These are phyloP conservation scores for Vaccinium vitisidaea DNA, from an alignment of 148 eudicot genomes.

Conservation along the genomic window DNA sequence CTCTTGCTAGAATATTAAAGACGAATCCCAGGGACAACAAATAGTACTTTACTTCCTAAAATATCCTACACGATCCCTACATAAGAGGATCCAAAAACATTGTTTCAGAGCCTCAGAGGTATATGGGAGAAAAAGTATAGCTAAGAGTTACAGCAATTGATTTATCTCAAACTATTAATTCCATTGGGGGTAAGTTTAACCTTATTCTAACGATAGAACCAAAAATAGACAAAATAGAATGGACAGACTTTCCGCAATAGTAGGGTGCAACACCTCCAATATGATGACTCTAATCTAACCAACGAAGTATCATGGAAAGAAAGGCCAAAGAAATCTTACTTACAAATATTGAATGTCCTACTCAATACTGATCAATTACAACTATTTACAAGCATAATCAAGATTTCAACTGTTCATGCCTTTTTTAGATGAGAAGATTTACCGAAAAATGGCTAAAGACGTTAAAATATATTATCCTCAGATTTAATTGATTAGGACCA, in stretches of 20 bases:
- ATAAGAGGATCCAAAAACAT: not conserved
- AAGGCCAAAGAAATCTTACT: not conserved
- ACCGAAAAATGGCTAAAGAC: no score
- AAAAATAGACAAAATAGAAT: not conserved
- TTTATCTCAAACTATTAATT: not conserved
- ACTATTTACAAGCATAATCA: not conserved
- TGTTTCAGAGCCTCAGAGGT: not conserved
- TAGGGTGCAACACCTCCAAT: not conserved
- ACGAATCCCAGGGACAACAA: not conserved
- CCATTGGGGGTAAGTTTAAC: not conserved
- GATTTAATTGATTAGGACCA: not conserved
- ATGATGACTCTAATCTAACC: not conserved
- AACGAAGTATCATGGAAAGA: not conserved
- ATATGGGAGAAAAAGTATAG: not conserved
- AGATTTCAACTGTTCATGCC: not conserved
- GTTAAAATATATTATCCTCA: not conserved
- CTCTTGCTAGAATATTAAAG: not conserved
- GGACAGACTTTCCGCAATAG: not conserved
- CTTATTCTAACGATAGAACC: not conserved
- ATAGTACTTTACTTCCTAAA: not conserved
- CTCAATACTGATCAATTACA: not conserved
- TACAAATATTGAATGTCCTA: not conserved
- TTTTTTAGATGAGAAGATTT: not conserved
- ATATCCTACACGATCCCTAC: not conserved
- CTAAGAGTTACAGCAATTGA: not conserved